Evolutionary conservation across 306 rosid species (phyloP).

Genomic region (Biancaea sappan): DNA sequence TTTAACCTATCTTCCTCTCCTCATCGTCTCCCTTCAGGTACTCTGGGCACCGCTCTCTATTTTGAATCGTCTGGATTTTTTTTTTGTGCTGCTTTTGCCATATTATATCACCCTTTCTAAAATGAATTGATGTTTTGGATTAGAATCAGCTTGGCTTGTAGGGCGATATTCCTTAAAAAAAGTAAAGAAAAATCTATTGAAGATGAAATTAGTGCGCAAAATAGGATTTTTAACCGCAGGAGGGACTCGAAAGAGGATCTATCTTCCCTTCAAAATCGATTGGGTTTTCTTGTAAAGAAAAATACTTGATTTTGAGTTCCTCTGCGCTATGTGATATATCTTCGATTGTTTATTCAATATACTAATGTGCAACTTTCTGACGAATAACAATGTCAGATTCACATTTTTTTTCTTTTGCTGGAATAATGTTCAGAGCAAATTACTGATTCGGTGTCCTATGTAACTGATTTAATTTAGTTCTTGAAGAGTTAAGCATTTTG

Average conservation of each 20-base stretch:
- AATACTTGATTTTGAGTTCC: background rate
- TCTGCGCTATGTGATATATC: background rate
- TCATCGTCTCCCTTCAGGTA: constrained; percentile 43
- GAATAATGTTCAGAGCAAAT: background rate
- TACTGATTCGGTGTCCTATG: too few relatives aligned
- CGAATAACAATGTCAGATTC: background rate
- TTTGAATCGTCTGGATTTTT: background rate
- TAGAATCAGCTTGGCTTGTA: background rate
- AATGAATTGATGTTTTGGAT: background rate
- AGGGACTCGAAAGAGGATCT: background rate
- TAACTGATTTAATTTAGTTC: too few relatives aligned
- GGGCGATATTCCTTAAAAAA: background rate
- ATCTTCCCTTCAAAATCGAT: background rate
- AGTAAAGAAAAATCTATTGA: background rate
- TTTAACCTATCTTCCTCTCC: constrained; percentile 42
- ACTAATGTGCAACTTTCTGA: background rate
- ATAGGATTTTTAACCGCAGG: background rate
- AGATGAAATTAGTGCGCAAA: background rate
- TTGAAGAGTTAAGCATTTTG: too few relatives aligned
- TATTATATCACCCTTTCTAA: background rate
- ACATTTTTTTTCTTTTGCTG: background rate
- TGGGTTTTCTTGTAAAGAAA: background rate
- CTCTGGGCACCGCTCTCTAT: constrained; percentile 5
- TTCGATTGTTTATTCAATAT: background rate
- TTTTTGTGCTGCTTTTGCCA: background rate